Percentiles rank a stretch among this genome's conserved stretches.
Evolutionary conservation across 805 yeast genomes (phyloP).

Genomic region (Sungouiozyma ichnusensis): DNA sequence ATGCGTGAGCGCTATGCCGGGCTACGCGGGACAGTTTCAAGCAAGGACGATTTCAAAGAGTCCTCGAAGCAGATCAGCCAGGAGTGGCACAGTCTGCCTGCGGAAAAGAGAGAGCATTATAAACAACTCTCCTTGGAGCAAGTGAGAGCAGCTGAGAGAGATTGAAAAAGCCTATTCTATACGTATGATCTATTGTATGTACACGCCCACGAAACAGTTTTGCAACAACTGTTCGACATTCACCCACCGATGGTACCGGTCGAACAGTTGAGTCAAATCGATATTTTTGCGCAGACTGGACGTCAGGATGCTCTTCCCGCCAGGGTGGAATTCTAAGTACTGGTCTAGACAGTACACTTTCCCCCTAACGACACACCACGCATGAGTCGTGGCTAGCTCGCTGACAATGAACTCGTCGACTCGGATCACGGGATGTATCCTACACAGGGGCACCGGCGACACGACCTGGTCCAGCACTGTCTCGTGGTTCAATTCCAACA

Average conservation of each 20-base stretch:
- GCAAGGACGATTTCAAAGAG: neutral
- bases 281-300: constrained; percentile 54
- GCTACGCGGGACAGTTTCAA: no score
- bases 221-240: constrained; percentile 74
- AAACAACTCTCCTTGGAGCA: neutral
- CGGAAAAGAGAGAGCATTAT: neutral
- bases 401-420: constrained; percentile 48
- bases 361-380: constrained; percentile 76
- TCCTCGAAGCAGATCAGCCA: neutral
- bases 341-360: constrained; percentile 81
- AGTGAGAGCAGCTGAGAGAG: neutral
- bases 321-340: constrained; percentile 83
- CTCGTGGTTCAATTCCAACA: constrained; percentile 12
- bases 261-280: constrained; percentile 71
- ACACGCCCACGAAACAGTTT: constrained; percentile 64
- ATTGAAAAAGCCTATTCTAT: neutral
- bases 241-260: constrained; percentile 71
- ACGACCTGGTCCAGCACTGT: constrained; percentile 7
- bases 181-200: constrained; percentile 3
- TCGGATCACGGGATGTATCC: constrained; percentile 35
- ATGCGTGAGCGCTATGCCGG: neutral
- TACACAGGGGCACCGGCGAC: constrained; percentile 13
- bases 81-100: neutral
- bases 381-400: constrained; percentile 50
- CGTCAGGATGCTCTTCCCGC: constrained; percentile 73